Conservation (phyloP, 2,329 filamentous ascomycete species). For the Cytospora paraplurivora region DNA sequence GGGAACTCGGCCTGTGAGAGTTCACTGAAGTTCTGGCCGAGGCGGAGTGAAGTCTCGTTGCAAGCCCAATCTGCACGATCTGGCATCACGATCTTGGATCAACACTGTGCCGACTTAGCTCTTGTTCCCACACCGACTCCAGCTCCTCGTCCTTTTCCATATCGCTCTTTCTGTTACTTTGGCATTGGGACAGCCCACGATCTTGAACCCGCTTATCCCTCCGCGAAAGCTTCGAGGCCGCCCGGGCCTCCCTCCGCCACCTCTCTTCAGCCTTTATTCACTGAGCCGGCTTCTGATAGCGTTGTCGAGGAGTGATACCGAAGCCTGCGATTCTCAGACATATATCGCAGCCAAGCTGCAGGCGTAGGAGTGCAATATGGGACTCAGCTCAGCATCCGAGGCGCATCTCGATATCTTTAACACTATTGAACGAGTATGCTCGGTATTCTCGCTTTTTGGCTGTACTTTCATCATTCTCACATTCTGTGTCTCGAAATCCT, state of each 20-base stretch:
- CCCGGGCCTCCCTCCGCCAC: not conserved
- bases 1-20: not conserved
- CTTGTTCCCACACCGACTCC: not conserved
- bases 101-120: not conserved
- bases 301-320: not conserved
- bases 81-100: not conserved
- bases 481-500: conserved; percentile 67
- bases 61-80: not conserved
- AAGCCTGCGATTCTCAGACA: conserved; percentile 1
- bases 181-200: too few species aligned
- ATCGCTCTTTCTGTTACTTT: not conserved
- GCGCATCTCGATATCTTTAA: conserved; percentile 57
- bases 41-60: not conserved
- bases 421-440: conserved; percentile 67
- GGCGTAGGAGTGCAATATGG: conserved; percentile 17
- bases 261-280: not conserved
- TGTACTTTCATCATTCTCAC: conserved; percentile 72
- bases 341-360: not conserved
- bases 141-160: not conserved
- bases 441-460: conserved; percentile 70
- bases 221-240: not conserved
- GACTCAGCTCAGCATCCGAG: conserved; percentile 5
- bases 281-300: not conserved
- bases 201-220: not conserved
- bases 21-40: not conserved